Evolutionary conservation across 164 flowering plant species (phyloP).

Genomic region (Liquidambar formosana): DNA sequence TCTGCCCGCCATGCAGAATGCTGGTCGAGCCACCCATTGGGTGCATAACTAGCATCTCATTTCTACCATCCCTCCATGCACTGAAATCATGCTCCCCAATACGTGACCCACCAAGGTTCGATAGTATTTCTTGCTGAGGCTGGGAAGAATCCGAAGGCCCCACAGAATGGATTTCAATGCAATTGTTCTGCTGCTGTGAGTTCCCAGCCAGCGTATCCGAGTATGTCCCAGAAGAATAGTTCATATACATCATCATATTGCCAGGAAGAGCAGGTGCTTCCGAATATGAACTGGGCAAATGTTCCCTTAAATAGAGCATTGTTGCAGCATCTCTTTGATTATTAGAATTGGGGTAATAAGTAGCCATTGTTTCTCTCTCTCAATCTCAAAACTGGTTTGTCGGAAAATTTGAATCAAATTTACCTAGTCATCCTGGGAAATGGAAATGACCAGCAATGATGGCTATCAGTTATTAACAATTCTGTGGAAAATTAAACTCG

Average conservation of each 20-base stretch:
- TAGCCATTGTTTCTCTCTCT: slow-evolving; percentile 49
- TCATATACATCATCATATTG: slow-evolving; percentile 67
- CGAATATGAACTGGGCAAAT: slow-evolving; percentile 42
- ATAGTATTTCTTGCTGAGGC: slow-evolving; percentile 55
- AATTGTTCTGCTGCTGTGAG: slow-evolving; percentile 45
- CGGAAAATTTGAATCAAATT: not conserved
- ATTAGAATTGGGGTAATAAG: slow-evolving; percentile 61
- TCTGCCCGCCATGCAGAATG: slow-evolving; percentile 36
- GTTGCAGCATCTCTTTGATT: slow-evolving; percentile 60
- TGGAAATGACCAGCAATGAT: slow-evolving; percentile 5
- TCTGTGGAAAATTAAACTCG: too few relatives aligned
- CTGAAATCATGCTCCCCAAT: slow-evolving; percentile 38
- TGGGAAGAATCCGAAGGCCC: slow-evolving; percentile 42
- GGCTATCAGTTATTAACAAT: too few relatives aligned
- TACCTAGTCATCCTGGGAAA: slow-evolving; percentile 11
- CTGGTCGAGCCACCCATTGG: slow-evolving; percentile 31
- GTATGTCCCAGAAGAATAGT: slow-evolving; percentile 52
- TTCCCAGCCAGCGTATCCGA: slow-evolving; percentile 49
- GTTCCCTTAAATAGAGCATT: slow-evolving; percentile 51
- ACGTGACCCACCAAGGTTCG: slow-evolving; percentile 44
- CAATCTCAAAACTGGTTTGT: slow-evolving; percentile 8
- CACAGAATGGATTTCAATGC: slow-evolving; percentile 44
- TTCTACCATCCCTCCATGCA: slow-evolving; percentile 67
- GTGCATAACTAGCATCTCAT: slow-evolving; percentile 56
- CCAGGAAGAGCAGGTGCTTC: slow-evolving; percentile 49